These are phyloP conservation scores for Rhizophora apiculata DNA, from an alignment of 345 rosid genomes.

Conservation along the genomic window DNA sequence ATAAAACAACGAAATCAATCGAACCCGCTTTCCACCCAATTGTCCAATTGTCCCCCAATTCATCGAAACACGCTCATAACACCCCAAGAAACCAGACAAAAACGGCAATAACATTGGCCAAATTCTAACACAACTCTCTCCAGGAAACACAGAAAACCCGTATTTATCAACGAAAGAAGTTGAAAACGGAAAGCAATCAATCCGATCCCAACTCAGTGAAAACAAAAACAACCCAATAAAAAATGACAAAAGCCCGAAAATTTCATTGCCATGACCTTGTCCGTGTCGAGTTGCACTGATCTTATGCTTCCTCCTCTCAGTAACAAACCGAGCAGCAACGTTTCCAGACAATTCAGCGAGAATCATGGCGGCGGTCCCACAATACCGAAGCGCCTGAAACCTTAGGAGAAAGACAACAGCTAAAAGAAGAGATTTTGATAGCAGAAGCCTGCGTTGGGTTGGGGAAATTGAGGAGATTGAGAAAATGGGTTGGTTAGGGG, in stretches of 20 bases:
- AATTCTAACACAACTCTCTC: conserved; percentile 58
- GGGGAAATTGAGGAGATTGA: conserved; percentile 44
- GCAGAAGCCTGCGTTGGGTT: conserved; percentile 50
- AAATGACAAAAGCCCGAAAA: conserved; percentile 62
- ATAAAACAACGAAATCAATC: conserved; percentile 63
- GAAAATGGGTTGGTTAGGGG: conserved; percentile 33
- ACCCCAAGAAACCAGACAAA: conserved; percentile 79
- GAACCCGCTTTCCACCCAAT: conserved; percentile 60
- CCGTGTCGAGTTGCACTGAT: conserved; percentile 4
- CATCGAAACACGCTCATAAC: conserved; percentile 75
- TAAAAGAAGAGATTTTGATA: conserved; percentile 51
- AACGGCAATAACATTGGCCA: conserved; percentile 90
- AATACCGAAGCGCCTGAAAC: conserved; percentile 83
- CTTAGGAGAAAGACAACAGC: conserved; percentile 69
- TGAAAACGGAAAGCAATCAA: conserved; percentile 73
- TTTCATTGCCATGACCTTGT: conserved; percentile 7
- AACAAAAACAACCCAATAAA: conserved; percentile 60
- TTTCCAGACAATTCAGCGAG: conserved; percentile 83
- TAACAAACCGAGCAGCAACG: conserved; percentile 55
- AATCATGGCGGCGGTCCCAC: conserved; percentile 94
- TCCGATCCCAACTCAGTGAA: conserved; percentile 87
- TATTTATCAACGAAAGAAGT: conserved; percentile 33
- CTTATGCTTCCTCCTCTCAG: conserved; percentile 28
- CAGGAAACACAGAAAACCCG: conserved; percentile 45
- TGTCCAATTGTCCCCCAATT: conserved; percentile 58